A percentile compares a stretch with the other conserved stretches of the same genome.
Conservation (phyloP, 108 stramenopile species). For the Skeletonema potamos region DNA sequence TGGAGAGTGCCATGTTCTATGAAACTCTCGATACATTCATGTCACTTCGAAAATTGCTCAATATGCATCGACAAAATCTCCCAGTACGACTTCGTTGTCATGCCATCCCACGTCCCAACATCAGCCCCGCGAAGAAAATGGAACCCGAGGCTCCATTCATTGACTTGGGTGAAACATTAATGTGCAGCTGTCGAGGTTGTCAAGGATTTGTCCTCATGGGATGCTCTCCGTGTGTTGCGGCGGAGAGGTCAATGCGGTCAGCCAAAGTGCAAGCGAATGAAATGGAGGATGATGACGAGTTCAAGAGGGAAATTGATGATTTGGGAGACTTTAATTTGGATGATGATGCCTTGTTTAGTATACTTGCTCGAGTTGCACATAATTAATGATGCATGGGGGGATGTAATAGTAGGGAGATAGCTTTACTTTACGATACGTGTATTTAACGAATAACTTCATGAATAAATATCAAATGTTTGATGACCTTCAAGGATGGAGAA, state of each 20-base stretch:
- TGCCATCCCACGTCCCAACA: conserved; percentile 73
- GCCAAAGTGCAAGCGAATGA: conserved; percentile 34
- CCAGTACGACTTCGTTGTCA: conserved; percentile 83
- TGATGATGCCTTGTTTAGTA: conserved; percentile 77
- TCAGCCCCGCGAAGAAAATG: conserved; percentile 33
- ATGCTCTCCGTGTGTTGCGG: conserved; percentile 86
- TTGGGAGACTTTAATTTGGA: conserved; percentile 76
- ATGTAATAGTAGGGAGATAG: neutral
- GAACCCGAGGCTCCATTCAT: conserved; percentile 51
- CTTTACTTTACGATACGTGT: neutral
- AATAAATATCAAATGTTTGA: neutral
- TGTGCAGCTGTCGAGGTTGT: conserved; percentile 83
- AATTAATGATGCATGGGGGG: conserved; percentile 15
- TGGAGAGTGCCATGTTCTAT: conserved; percentile 81
- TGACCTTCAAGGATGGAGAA: too few species aligned
- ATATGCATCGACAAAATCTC: conserved; percentile 74
- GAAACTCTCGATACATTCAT: conserved; percentile 82
- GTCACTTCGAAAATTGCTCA: conserved; percentile 70
- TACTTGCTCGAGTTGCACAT: conserved; percentile 65
- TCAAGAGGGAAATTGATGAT: conserved; percentile 65
- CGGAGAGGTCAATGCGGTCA: conserved; percentile 63
- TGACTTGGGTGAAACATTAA: conserved; percentile 76
- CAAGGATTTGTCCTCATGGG: conserved; percentile 92
- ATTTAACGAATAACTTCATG: neutral
- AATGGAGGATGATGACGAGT: conserved; percentile 54